Percentiles rank a stretch among this genome's conserved stretches.
Evolutionary conservation across 768 basidiomycete genomes (phyloP).

Genomic region (Lactarius akahatsu): DNA sequence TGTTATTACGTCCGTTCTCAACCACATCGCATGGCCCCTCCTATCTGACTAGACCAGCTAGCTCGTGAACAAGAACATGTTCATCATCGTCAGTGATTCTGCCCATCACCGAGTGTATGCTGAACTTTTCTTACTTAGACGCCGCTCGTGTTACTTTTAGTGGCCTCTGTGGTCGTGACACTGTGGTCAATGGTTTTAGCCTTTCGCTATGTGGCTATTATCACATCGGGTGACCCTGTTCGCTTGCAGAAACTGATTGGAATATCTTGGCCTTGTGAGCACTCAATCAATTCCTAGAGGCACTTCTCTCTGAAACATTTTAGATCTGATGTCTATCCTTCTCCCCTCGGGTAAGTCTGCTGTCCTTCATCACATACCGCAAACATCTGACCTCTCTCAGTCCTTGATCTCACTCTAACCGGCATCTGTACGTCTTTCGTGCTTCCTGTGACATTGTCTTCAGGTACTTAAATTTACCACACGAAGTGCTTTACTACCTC

Average conservation of each 20-base stretch:
- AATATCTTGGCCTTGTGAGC: slow-evolving; percentile 14
- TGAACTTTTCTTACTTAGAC: slow-evolving; percentile 6
- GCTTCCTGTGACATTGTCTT: neutral
- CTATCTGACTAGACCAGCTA: slow-evolving; percentile 1
- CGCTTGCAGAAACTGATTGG: neutral
- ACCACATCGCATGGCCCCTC: neutral
- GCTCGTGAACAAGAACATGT: slow-evolving; percentile 12
- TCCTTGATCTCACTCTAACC: neutral
- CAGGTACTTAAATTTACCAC: neutral
- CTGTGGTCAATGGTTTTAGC: neutral
- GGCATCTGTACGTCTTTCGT: neutral
- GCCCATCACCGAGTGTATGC: neutral
- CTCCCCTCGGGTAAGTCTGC: neutral
- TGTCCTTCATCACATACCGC: neutral
- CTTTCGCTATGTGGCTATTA: neutral
- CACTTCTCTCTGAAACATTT: neutral
- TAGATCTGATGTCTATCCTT: neutral
- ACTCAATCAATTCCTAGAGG: neutral
- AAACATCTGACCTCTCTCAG: neutral
- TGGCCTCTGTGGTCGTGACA: neutral
- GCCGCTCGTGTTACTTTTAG: slow-evolving; percentile 11
- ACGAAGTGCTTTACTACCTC: neutral
- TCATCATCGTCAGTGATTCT: slow-evolving; percentile 9
- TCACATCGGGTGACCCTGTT: neutral
- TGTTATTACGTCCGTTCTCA: slow-evolving; percentile 20